A percentile compares a stretch with the other conserved stretches of the same genome.
Evolutionary conservation across 305 asterid species (phyloP).

Genomic region (Andrographis paniculata): DNA sequence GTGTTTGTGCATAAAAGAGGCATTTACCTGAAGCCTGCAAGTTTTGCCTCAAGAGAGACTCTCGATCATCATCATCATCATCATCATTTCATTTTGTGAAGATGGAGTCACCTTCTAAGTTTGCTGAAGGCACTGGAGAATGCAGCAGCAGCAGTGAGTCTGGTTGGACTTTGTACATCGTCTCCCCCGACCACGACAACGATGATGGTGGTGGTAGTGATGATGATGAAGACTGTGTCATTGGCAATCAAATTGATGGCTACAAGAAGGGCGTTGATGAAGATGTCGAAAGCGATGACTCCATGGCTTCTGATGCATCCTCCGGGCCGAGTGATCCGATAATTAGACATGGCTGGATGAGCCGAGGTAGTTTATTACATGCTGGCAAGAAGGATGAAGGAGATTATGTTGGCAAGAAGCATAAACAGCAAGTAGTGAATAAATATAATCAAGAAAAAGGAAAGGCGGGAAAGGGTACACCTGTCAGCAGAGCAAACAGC

Average conservation of each 20-base stretch:
- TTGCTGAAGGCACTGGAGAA: constrained; percentile 41
- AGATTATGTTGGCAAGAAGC: constrained; percentile 28
- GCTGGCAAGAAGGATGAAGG: constrained; percentile 26
- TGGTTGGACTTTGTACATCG: constrained; percentile 83
- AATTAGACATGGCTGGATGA: constrained; percentile 6
- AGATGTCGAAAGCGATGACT: constrained; percentile 59
- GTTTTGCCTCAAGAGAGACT: constrained; percentile 20
- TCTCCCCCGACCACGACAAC: constrained; percentile 41
- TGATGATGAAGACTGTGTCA: constrained; percentile 12
- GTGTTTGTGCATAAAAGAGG: constrained; percentile 22
- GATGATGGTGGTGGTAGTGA: constrained; percentile 20
- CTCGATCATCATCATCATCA: not conserved
- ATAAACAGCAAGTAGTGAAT: constrained; percentile 27
- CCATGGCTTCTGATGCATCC: constrained; percentile 94
- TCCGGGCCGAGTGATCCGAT: constrained; percentile 50
- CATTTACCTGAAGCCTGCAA: constrained; percentile 25
- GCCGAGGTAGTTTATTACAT: constrained; percentile 16
- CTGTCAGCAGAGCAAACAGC: constrained; percentile 29
- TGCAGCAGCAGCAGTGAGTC: constrained; percentile 95
- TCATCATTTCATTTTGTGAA: constrained; percentile 24
- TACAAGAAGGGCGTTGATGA: constrained; percentile 23
- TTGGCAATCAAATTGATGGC: no score
- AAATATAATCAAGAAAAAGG: constrained; percentile 21
- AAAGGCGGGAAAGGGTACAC: constrained; percentile 30
- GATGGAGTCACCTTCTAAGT: constrained; percentile 54